phyloP scores from a whole-genome alignment of 148 eudicot species.

The Drosera capensis region DNA sequence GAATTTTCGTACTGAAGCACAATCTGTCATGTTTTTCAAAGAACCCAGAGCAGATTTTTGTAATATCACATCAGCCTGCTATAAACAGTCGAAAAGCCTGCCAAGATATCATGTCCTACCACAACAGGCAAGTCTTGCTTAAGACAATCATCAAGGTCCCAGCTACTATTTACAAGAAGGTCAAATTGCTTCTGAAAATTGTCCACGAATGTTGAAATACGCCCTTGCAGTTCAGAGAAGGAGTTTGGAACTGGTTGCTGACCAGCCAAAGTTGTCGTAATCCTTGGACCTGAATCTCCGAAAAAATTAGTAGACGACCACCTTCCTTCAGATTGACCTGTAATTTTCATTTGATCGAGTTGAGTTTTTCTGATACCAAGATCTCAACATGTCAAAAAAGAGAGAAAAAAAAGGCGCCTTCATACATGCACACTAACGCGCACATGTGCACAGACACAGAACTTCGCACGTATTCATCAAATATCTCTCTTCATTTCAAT shows the following conservation, averaged over 20 bases:
- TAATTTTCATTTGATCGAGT: slow-evolving; percentile 3
- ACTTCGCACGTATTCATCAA: too few species aligned
- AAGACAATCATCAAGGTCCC: slow-evolving; percentile 53
- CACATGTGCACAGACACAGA: too few species aligned
- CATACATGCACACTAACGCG: too few species aligned
- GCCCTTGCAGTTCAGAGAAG: slow-evolving; percentile 16
- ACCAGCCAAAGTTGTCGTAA: slow-evolving; percentile 16
- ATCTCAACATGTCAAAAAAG: too few species aligned
- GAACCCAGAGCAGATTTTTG: too few species aligned
- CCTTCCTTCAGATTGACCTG: slow-evolving; percentile 17
- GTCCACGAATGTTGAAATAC: slow-evolving; percentile 14
- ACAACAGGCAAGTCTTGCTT: slow-evolving; percentile 47
- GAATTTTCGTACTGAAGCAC: too few species aligned
- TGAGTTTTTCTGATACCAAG: neutral
- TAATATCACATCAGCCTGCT: neutral
- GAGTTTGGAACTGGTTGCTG: slow-evolving; percentile 15
- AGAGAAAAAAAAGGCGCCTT: too few species aligned
- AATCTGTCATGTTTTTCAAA: neutral
- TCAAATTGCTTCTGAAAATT: slow-evolving; percentile 33
- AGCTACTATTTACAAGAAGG: slow-evolving; percentile 27
- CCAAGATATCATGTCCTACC: slow-evolving; percentile 25
- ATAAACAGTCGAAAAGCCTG: neutral
- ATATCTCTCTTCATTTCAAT: too few species aligned
- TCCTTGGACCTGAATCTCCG: slow-evolving; percentile 15
- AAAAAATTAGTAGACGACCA: slow-evolving; percentile 13